phyloP scores from a whole-genome alignment of 306 rosid genomes.

The Corylus avellana region DNA sequence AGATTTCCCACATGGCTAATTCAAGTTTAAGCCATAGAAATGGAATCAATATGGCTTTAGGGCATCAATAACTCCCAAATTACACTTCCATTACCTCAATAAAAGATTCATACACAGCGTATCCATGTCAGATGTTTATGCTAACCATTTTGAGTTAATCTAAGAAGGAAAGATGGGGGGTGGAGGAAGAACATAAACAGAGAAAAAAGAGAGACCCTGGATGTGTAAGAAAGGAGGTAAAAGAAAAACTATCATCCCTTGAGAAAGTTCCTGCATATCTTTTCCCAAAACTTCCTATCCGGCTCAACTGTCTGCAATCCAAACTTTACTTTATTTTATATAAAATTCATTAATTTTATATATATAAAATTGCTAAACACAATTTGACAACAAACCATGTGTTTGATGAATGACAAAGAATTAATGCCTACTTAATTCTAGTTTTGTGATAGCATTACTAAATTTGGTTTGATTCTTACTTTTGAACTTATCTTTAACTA shows the following conservation, averaged over 20 bases:
- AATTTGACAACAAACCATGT: no score
- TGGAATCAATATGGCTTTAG: no score
- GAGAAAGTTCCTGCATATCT: constrained; percentile 64
- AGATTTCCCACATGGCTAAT: background rate
- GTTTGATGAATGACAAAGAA: no score
- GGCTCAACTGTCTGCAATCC: constrained; percentile 47
- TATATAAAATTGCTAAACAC: no score
- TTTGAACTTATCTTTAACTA: no score
- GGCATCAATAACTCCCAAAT: background rate
- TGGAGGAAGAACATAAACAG: background rate
- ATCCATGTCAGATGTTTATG: background rate
- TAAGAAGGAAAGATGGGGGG: background rate
- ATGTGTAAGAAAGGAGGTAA: background rate
- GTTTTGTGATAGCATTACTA: no score
- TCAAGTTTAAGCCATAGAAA: background rate
- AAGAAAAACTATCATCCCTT: constrained; percentile 21
- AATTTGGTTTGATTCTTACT: no score
- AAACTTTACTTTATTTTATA: constrained; percentile 32
- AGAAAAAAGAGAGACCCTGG: background rate
- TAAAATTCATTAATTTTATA: no score
- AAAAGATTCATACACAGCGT: background rate
- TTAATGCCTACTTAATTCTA: no score
- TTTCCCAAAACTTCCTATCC: constrained; percentile 53
- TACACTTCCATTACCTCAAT: background rate
- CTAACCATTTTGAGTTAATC: background rate